Conservation (phyloP, 306 rosid species). For the Hippophae tibetana region DNA sequence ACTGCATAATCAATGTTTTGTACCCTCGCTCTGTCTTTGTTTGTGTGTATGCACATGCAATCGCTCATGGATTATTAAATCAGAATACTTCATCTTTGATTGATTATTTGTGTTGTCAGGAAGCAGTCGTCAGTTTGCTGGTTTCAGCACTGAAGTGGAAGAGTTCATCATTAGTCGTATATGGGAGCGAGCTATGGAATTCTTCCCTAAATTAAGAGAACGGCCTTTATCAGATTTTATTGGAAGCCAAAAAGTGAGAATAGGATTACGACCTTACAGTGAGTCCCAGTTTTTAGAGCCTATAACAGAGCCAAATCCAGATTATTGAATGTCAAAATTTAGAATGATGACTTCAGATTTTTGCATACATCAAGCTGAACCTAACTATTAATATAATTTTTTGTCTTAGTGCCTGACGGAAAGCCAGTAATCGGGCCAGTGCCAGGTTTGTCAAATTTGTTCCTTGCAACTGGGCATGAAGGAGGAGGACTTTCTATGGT, state of each 20-base stretch:
- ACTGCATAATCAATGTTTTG: too few species aligned
- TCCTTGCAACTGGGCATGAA: constrained; percentile 95
- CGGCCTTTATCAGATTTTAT: constrained; percentile 46
- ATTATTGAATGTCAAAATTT: constrained; percentile 13
- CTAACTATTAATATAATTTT: constrained; percentile 14
- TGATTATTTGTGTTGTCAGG: constrained; percentile 33
- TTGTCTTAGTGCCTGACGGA: constrained; percentile 74
- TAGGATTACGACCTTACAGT: constrained; percentile 85
- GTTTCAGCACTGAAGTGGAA: constrained; percentile 61
- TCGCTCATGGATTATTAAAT: neutral
- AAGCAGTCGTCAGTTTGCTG: constrained; percentile 84
- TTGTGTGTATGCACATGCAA: too few species aligned
- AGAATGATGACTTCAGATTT: neutral
- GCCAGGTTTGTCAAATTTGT: constrained; percentile 67
- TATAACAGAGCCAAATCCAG: constrained; percentile 2
- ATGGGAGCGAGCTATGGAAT: constrained; percentile 68
- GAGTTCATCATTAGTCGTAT: constrained; percentile 50
- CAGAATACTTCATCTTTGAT: neutral
- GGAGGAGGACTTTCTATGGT: constrained; percentile 84
- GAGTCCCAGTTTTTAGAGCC: constrained; percentile 32
- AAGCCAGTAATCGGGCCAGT: constrained; percentile 78
- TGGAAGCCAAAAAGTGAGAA: constrained; percentile 56
- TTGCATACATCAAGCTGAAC: neutral
- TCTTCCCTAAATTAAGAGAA: constrained; percentile 59
- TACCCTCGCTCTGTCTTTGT: too few species aligned